Conservation (phyloP, 2,329 filamentous ascomycete genomes). For the Remersonia thermophila region DNA sequence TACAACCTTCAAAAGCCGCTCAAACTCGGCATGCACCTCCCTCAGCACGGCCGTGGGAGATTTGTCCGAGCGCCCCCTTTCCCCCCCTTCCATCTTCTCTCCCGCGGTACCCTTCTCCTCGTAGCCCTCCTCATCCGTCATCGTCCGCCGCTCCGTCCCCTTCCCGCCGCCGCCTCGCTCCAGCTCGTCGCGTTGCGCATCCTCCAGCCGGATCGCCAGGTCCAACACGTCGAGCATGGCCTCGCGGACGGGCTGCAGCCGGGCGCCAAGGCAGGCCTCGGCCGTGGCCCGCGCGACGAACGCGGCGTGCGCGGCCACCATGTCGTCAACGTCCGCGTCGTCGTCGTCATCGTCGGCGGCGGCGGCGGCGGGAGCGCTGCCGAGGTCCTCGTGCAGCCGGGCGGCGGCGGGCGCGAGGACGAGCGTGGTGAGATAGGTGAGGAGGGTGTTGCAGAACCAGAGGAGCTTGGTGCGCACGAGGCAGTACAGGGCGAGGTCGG, state of each 20-base stretch:
- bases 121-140: slow-evolving; percentile 16
- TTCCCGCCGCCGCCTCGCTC: slow-evolving; percentile 25
- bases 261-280: slow-evolving; percentile 57
- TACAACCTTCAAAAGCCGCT: slow-evolving; percentile 56
- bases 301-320: slow-evolving; percentile 56
- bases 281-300: slow-evolving; percentile 53
- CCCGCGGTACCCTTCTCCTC: slow-evolving; percentile 11
- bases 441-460: slow-evolving; percentile 65
- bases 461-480: slow-evolving; percentile 55
- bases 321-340: slow-evolving; percentile 65
- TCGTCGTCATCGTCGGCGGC: too few relatives aligned
- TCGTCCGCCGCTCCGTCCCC: slow-evolving; percentile 28
- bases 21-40: slow-evolving; percentile 50
- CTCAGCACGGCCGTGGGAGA: slow-evolving; percentile 38
- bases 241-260: slow-evolving; percentile 57
- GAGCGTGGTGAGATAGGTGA: slow-evolving; percentile 63
- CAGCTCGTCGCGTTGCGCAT: slow-evolving; percentile 35
- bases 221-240: slow-evolving; percentile 67
- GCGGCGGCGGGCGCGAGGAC: slow-evolving; percentile 51
- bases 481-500: slow-evolving; percentile 37
- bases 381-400: slow-evolving; percentile 45
- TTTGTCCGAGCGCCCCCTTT: slow-evolving; percentile 38
- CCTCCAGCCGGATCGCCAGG: slow-evolving; percentile 56
- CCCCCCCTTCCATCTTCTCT: slow-evolving; percentile 5
- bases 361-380: too few relatives aligned